Percentiles rank a stretch among this genome's conserved stretches.
Evolutionary conservation across 108 stramenopile genomes (phyloP).

Genomic region (Nitzschia inconspicua): DNA sequence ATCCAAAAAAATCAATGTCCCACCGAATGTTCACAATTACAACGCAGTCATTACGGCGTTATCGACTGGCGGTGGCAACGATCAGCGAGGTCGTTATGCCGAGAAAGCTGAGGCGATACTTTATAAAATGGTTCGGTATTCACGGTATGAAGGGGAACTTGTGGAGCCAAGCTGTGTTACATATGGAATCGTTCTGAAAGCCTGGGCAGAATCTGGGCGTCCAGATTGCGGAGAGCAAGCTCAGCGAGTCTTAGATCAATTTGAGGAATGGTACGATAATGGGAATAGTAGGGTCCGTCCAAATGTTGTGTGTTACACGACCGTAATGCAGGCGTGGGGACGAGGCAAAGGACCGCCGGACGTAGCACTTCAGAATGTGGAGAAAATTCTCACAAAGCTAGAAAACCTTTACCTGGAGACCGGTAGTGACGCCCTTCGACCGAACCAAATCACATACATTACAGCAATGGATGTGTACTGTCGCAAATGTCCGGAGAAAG

Average conservation of each 20-base stretch:
- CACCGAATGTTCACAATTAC: slow-evolving; percentile 34
- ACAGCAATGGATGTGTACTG: slow-evolving; percentile 42
- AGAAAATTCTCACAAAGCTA: slow-evolving; percentile 42
- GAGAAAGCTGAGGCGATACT: slow-evolving; percentile 31
- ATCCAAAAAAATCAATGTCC: slow-evolving; percentile 14
- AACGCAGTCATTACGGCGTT: slow-evolving; percentile 62
- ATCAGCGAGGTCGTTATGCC: slow-evolving; percentile 6
- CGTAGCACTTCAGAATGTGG: slow-evolving; percentile 42
- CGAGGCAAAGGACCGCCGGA: slow-evolving; percentile 29
- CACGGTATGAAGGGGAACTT: slow-evolving; percentile 19
- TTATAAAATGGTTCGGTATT: slow-evolving; percentile 6
- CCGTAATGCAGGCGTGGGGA: slow-evolving; percentile 55
- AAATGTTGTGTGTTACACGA: slow-evolving; percentile 42
- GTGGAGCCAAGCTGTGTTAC: slow-evolving; percentile 33
- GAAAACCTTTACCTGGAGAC: slow-evolving; percentile 36
- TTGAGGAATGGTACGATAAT: slow-evolving; percentile 41
- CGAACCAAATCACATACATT: slow-evolving; percentile 44
- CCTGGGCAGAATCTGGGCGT: slow-evolving; percentile 52
- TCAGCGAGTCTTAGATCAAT: slow-evolving; percentile 47
- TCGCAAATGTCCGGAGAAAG: slow-evolving; percentile 26
- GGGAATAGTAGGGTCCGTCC: slow-evolving; percentile 28
- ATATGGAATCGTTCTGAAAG: slow-evolving; percentile 57
- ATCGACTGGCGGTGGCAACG: slow-evolving; percentile 11
- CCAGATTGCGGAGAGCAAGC: slow-evolving; percentile 52
- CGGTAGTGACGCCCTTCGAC: slow-evolving; percentile 26